Conservation (phyloP, 257 asterid genomes). For the Nicotiana tomentosiformis region DNA sequence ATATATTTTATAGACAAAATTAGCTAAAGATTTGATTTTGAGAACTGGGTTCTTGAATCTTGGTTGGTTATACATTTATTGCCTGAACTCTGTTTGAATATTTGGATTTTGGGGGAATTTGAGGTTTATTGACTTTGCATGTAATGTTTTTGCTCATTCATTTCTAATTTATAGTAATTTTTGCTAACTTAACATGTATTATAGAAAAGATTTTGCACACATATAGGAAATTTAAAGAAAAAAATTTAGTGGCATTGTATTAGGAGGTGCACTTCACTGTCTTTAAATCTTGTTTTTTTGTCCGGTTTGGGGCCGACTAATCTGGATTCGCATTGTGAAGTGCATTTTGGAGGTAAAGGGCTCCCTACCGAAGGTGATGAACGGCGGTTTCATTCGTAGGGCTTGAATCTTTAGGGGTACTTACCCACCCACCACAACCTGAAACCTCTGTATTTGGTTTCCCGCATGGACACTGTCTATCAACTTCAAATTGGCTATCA, state of each 20-base stretch:
- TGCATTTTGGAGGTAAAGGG: no score
- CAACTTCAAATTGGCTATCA: constrained; percentile 19
- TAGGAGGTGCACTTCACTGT: not conserved
- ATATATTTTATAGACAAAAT: not conserved
- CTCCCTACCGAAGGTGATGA: no score
- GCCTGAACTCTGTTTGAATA: not conserved
- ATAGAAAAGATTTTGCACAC: not conserved
- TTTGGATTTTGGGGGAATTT: not conserved
- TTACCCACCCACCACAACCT: no score
- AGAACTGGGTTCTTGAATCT: constrained; percentile 24
- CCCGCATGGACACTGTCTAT: constrained; percentile 19
- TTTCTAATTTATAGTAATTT: not conserved
- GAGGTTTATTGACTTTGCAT: not conserved
- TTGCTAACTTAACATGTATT: not conserved
- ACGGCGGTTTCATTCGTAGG: no score
- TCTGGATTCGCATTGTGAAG: no score
- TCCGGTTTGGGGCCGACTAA: no score
- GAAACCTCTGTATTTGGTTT: not conserved
- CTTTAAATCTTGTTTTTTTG: no score
- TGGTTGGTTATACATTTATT: not conserved
- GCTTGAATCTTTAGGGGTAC: no score
- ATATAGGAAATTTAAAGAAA: not conserved
- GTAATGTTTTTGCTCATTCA: not conserved
- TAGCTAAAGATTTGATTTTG: constrained; percentile 33
- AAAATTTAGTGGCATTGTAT: not conserved